Base-by-base conservation (phyloP, 1,284 basidiomycete species). In the Papiliotrema laurentii region DNA sequence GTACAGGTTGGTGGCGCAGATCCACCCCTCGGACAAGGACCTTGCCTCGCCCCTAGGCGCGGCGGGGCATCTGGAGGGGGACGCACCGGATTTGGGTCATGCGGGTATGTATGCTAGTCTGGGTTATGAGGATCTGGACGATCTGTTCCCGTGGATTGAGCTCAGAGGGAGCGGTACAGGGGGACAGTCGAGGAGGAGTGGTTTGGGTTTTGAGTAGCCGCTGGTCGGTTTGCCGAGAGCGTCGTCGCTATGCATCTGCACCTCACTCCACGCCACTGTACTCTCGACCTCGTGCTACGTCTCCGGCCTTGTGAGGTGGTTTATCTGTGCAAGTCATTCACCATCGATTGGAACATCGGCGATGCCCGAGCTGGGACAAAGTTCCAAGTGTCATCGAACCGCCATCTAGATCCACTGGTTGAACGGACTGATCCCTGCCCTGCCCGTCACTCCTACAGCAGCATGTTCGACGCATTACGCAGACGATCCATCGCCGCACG, bases 71-170 rank as follows among this genome's bases (percentile, higher is more conserved):
- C 43, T 60, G 1, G 69, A 73, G 50, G 71, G 71, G 0, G 24
- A 53, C 7, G 43, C 58, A 18, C 50, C 60, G 18, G 63, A 66
- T 45, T 49, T 71, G 4, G 71, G 71, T 2, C 64, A 67, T 7
- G 54, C 54, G n/a, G 71, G 71, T 13, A 69, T 61, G 61, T 73
- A 71, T 49, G 65, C 56, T 3, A 64, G 60, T n/a, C 48, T 73
- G 2, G 69, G 65, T 0, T 72, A 67, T 46, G 69, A 69, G 37
- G 71, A 73, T 53, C 38, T 72, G 10, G 61, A 68, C 33, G 60
- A 46, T 14, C 40, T 73, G 16, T 45, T 62, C 18, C 59, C 62
- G 7, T 73, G 71, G 71, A 39, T 73, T 9, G 56, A 64, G 43
- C 45, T 71, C 19, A 58, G 54, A 25, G 58, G 60, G 7, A 51